phyloP scores from a whole-genome alignment of 352 stramenopile species.

The Phytophthora megakarya region DNA sequence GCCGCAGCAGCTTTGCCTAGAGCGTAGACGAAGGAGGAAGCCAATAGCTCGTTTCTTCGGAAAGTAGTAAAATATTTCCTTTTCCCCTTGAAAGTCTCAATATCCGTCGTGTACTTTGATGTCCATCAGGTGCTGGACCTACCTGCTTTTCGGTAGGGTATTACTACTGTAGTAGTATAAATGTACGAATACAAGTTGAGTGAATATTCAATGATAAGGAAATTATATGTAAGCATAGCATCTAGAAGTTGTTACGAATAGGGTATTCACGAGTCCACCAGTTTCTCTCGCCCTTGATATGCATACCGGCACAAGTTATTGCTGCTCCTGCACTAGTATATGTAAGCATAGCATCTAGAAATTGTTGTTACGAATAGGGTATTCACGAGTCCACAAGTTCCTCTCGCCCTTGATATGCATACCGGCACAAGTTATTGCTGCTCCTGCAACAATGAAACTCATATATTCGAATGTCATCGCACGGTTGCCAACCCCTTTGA shows the following conservation, averaged over 20 bases:
- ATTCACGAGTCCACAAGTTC: conserved; percentile 9
- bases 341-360: background rate
- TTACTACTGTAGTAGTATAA: no score
- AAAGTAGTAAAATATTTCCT: conserved; percentile 60
- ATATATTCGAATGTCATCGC: conserved; percentile 48
- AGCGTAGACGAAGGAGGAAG: conserved; percentile 35
- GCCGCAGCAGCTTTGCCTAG: conserved; percentile 35
- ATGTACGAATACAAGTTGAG: no score
- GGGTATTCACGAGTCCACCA: conserved; percentile 5
- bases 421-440: conserved; percentile 2
- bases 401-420: conserved; percentile 10
- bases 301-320: conserved; percentile 3
- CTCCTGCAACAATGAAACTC: conserved; percentile 30
- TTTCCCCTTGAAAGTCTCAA: conserved; percentile 24
- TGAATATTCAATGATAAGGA: no score
- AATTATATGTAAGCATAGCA: background rate
- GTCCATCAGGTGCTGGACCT: no score
- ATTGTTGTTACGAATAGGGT: background rate
- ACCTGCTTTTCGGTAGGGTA: no score
- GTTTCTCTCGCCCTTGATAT: conserved; percentile 9
- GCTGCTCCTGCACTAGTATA: conserved; percentile 9
- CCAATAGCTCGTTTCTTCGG: conserved; percentile 42
- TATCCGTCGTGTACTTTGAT: no score
- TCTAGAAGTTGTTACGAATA: background rate
- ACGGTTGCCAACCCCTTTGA: conserved; percentile 42